phyloP scores from a whole-genome alignment of 768 basidiomycete species.

The Saitozyma sp. region DNA sequence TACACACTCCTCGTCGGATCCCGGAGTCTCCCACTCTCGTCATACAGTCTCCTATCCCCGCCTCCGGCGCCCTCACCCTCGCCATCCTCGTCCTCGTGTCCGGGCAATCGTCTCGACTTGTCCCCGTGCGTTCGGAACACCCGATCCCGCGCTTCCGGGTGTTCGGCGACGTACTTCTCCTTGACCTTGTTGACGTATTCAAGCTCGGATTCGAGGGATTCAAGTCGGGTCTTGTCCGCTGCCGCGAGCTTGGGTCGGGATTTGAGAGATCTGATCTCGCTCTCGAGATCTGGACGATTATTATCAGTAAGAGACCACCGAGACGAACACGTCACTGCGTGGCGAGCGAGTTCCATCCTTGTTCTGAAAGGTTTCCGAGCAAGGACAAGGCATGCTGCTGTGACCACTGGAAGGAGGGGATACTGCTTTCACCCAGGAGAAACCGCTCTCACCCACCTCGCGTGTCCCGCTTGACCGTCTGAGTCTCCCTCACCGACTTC shows the following conservation, averaged over 20 bases:
- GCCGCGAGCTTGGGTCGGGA: constrained; percentile 13
- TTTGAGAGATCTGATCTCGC: constrained; percentile 62
- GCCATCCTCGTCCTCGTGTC: constrained; percentile 60
- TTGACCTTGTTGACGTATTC: constrained; percentile 81
- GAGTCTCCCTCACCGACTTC: constrained; percentile 76
- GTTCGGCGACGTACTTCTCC: constrained; percentile 85
- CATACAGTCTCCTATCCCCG: constrained; percentile 57
- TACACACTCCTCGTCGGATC: constrained; percentile 92
- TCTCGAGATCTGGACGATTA: constrained; percentile 66
- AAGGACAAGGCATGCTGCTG: not conserved
- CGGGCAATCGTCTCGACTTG: constrained; percentile 54
- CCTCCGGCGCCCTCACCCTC: constrained; percentile 46
- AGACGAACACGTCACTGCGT: no score
- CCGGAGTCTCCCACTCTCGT: constrained; percentile 77
- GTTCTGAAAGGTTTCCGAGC: not conserved
- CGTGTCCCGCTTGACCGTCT: constrained; percentile 94
- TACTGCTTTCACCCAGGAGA: constrained; percentile 43
- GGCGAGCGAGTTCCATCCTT: no score
- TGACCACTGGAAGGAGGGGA: not conserved
- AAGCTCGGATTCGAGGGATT: constrained; percentile 73
- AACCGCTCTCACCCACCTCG: constrained; percentile 58
- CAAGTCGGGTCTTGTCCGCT: constrained; percentile 67
- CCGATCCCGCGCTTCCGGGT: constrained; percentile 84
- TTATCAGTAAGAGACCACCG: no score
- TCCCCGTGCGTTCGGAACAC: constrained; percentile 64